Evolutionary conservation across 768 basidiomycete genomes (phyloP).

Genomic region (Leccinum incarnatum): DNA sequence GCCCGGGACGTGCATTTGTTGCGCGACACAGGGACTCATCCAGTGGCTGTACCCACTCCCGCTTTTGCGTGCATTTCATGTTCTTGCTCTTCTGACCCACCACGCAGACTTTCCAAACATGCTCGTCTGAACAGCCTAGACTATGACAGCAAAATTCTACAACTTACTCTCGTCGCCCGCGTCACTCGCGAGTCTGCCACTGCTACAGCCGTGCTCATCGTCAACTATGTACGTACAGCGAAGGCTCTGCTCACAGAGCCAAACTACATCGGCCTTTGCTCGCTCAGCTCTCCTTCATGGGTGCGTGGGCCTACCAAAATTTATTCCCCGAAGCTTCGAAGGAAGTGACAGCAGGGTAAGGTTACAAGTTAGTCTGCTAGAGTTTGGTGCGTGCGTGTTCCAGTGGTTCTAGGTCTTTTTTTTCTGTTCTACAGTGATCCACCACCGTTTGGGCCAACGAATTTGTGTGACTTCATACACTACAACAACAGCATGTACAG

Average conservation of each 20-base stretch:
- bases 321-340: conserved; percentile 53
- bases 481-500: too few species aligned
- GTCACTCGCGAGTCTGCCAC: conserved; percentile 20
- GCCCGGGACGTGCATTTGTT: conserved; percentile 69
- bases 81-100: background rate
- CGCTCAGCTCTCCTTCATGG: conserved; percentile 57
- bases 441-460: too few species aligned
- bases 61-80: background rate
- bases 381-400: conserved; percentile 42
- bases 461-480: too few species aligned
- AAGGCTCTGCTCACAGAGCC: conserved; percentile 70
- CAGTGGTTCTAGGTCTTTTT: too few species aligned
- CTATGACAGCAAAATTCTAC: conserved; percentile 66
- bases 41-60: too few species aligned
- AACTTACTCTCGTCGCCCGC: conserved; percentile 52
- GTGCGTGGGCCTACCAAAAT: conserved; percentile 71
- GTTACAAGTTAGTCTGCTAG: conserved; percentile 57
- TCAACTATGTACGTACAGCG: conserved; percentile 57
- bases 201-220: conserved; percentile 40
- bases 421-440: too few species aligned
- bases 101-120: conserved; percentile 48
- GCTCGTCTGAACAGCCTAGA: conserved; percentile 68
- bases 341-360: conserved; percentile 48
- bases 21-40: too few species aligned
- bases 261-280: conserved; percentile 66